Evolutionary conservation across 2,329 filamentous ascomycete genomes (phyloP), one percentile per base, ranked within the genome.

Genomic region (Talaromyces sp.): DNA sequence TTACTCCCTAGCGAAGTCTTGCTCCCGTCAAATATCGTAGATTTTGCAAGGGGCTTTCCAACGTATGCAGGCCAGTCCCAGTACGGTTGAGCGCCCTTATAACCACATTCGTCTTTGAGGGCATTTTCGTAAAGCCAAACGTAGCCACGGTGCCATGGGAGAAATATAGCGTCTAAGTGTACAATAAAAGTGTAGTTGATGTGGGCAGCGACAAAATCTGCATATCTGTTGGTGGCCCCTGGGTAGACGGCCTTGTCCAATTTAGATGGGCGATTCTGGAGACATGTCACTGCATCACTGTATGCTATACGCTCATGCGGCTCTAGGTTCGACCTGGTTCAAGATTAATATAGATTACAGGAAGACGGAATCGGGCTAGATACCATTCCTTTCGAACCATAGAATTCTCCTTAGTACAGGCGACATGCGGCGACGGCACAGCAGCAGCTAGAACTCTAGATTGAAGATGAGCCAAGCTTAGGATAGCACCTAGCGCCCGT

Each of bases 141-240:
- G 37, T 71, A 69, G 16, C 60, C 63, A 13, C 69, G 64, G 48
- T 73, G 70, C 68, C 70, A 74, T 22, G 67, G 60, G 2, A 64
- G 49, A 42, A 69, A 66, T 2, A 64, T 41, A 10, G 57, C 61
- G 17, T 49, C 59, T 8, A 61, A 57, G 37, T 69, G 66, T 13
- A 63, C 58, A 29, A 46, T 20, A 1, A 59, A 51, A 4, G 64
- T 68, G 40, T 67, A 64, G 36, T 67, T 68, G 51, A 68, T 63
- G 49, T 68, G 66, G 5, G 51, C 54, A 5, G 64, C 65, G 14
- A 67, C 62, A 54, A 68, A 68, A 35, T 68, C 66, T 20, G 68
- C 65, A 4, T 64, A 51, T 8, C 65, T 57, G 33, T 61, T 66
- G 13, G 52, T 56, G 4, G 66, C 64, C 2, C 65, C 64, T 0